phyloP scores from a whole-genome alignment of 2,329 filamentous ascomycete species.

The Amylocarpus encephaloides region DNA sequence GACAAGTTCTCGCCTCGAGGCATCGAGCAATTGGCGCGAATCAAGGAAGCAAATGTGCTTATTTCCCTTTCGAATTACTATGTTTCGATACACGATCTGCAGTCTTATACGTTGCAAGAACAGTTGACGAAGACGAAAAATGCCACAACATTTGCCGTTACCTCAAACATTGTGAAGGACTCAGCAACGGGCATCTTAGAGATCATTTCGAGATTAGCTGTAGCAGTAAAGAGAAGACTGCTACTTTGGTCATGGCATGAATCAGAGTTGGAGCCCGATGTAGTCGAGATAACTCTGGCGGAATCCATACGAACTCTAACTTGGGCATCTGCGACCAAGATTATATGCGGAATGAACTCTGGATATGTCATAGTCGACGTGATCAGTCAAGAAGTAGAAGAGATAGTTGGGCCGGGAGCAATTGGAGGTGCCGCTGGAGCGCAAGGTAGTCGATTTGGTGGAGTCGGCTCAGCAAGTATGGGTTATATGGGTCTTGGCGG shows the following conservation, averaged over 20 bases:
- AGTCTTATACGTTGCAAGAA: constrained; percentile 76
- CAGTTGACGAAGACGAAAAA: constrained; percentile 77
- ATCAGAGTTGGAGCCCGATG: constrained; percentile 73
- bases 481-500: constrained; percentile 93
- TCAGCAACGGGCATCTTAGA: constrained; percentile 78
- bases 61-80: constrained; percentile 87
- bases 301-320: constrained; percentile 84
- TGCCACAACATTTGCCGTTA: constrained; percentile 84
- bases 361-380: constrained; percentile 89
- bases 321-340: constrained; percentile 80
- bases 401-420: constrained; percentile 72
- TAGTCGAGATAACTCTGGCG: constrained; percentile 69
- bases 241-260: constrained; percentile 95
- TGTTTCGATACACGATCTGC: constrained; percentile 83
- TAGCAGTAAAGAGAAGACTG: constrained; percentile 86
- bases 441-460: constrained; percentile 62
- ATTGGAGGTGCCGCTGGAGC: constrained; percentile 56
- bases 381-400: constrained; percentile 62
- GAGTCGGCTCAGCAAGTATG: constrained; percentile 80
- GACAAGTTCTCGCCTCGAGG: constrained; percentile 89
- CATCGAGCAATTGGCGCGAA: constrained; percentile 88
- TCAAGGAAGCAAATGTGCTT: constrained; percentile 89
- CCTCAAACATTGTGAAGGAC: constrained; percentile 92
- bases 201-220: constrained; percentile 85
- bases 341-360: constrained; percentile 86